Conservation (phyloP, 257 asterid species). For the Solanum chilense region DNA sequence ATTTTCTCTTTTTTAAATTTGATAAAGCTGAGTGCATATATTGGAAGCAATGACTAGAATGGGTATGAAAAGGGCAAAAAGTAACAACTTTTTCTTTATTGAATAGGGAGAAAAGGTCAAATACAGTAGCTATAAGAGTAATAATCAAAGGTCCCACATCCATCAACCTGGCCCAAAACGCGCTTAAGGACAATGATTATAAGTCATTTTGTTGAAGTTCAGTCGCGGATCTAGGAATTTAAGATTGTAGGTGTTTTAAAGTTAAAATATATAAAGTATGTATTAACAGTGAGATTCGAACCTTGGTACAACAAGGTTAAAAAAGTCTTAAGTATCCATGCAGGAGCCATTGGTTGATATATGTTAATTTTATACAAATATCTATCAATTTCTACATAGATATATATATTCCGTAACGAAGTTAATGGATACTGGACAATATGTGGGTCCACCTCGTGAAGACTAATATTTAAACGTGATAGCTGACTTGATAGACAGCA, state of each 20-base stretch:
- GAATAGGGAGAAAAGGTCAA: conserved; percentile 26
- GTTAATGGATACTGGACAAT: no score
- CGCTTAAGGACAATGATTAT: neutral
- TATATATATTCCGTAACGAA: no score
- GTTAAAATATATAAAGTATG: no score
- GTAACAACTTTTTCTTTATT: neutral
- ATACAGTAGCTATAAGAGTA: neutral
- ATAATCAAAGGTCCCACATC: conserved; percentile 23
- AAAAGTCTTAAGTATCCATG: no score
- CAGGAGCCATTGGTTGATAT: no score
- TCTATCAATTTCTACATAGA: no score
- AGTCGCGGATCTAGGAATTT: neutral
- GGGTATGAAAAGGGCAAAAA: neutral
- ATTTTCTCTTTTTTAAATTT: neutral
- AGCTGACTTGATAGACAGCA: conserved; percentile 4
- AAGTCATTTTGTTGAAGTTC: conserved; percentile 23
- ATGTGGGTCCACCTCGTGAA: no score
- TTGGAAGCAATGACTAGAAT: neutral
- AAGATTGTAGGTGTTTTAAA: conserved; percentile 1
- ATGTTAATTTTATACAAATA: no score
- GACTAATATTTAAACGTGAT: conserved; percentile 2
- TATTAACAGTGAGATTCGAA: no score
- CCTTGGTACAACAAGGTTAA: no score
- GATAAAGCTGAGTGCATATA: neutral
- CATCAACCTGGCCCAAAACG: conserved; percentile 15